Evolutionary conservation across 768 basidiomycete species (phyloP), one percentile per base, ranked within the genome.

Genomic region (Lyophyllum atratum): DNA sequence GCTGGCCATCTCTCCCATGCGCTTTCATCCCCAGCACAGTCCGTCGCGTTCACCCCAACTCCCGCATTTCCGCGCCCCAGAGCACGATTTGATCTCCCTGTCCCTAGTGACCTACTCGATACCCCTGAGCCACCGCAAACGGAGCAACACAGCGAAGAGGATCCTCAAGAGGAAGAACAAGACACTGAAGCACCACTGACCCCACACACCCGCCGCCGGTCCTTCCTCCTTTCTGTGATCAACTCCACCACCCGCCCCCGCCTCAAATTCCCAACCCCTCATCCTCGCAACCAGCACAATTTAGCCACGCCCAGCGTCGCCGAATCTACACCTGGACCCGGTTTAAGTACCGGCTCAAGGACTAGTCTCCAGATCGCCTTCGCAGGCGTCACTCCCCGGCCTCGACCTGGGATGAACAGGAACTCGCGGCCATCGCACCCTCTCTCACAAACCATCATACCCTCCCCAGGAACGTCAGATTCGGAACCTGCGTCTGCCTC

Each of bases 161-260:
- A 62, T 49, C 61, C 66, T 52, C 54, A 52, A 29, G 54, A 55
- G 58, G 55, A 54, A 21, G 64, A 63, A 14, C 39, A 66, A 10
- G 64, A 70, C 40, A 71, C 68, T 2, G 76, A 73, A 15, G 68
- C 84, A 39, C 80, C 80, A 3, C 69, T 85, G 42, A 93, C 91
- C 1, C 92, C 90, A 2, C 78, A 82, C 60, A 83, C 86, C 12
- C 86, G 89, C 58, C 85, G 90, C 39, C 84, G 85, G 15, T 92
- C 90, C 1, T 93, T 95, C 74, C 81, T 95, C 12, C 81, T 95
- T 37, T 86, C 85, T 9, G 88, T 94, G 8, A 89, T 95, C 67
- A 89, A 92, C 65, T 92, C 92, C 5, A 91, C 87, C 1, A 76
- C 89, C 4, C 85, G 91, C 29, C 90, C 92, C 0, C 82, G 87